phyloP scores from a whole-genome alignment of 2,329 filamentous ascomycete species.

The Cordyceps fumosorosea region DNA sequence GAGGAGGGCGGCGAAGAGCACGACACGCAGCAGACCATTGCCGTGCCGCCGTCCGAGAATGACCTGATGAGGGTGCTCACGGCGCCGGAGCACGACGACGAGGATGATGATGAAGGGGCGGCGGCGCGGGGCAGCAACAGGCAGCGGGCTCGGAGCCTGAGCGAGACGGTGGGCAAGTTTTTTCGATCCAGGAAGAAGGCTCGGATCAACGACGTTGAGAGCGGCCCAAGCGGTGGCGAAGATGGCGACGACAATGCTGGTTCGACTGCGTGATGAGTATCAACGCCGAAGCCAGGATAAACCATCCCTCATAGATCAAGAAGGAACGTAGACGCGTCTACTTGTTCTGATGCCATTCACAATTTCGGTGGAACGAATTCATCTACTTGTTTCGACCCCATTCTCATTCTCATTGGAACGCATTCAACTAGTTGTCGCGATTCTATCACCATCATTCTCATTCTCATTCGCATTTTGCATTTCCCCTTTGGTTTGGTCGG shows the following conservation, averaged over 20 bases:
- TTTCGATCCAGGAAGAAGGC: constrained; percentile 29
- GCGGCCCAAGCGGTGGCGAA: not conserved
- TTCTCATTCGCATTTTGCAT: not conserved
- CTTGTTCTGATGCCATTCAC: not conserved
- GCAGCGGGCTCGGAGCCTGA: constrained; percentile 33
- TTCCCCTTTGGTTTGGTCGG: not conserved
- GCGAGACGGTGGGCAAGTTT: constrained; percentile 35
- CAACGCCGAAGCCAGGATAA: not conserved
- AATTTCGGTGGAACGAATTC: not conserved
- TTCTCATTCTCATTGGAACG: not conserved
- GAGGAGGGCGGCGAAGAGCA: constrained; percentile 25
- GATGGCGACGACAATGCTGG: not conserved
- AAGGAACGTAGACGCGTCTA: not conserved
- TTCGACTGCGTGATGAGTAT: not conserved
- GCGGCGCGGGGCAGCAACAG: constrained; percentile 18
- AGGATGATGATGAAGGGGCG: not conserved
- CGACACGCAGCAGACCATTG: constrained; percentile 16
- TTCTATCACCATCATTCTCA: not conserved
- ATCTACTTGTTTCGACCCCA: not conserved
- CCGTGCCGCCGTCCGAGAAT: constrained; percentile 22
- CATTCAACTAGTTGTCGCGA: no score
- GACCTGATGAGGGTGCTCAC: constrained; percentile 19
- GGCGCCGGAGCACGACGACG: constrained; percentile 15
- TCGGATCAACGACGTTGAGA: not conserved
- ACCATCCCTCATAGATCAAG: not conserved